These are phyloP conservation scores for Sclerotinia trifoliorum DNA, from an alignment of 2,329 filamentous ascomycete genomes.

Conservation along the genomic window DNA sequence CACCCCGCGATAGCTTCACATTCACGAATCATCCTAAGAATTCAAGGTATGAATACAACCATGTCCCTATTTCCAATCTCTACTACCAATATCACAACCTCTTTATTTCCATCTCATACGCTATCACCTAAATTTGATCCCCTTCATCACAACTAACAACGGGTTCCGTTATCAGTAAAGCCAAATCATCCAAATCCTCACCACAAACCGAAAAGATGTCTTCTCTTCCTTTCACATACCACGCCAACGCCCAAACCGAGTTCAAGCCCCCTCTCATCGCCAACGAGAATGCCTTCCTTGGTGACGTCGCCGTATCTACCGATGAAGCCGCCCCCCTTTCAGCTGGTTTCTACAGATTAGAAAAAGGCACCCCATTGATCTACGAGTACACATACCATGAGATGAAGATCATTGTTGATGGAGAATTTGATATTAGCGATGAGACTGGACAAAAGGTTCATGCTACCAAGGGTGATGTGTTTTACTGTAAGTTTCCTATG, in stretches of 20 bases:
- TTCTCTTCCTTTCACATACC: slow-evolving; percentile 44
- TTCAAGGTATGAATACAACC: slow-evolving; percentile 26
- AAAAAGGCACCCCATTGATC: slow-evolving; percentile 60
- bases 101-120: not conserved
- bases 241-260: slow-evolving; percentile 51
- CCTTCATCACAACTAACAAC: slow-evolving; percentile 33
- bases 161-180: slow-evolving; percentile 39
- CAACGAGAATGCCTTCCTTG: slow-evolving; percentile 62
- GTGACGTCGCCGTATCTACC: slow-evolving; percentile 51
- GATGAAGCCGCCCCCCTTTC: slow-evolving; percentile 55
- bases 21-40: slow-evolving; percentile 20
- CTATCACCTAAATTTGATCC: not conserved
- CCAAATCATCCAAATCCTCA: slow-evolving; percentile 29
- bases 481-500: slow-evolving; percentile 47
- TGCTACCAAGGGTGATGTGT: slow-evolving; percentile 59
- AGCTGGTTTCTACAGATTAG: slow-evolving; percentile 59
- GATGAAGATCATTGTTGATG: slow-evolving; percentile 67
- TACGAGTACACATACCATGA: slow-evolving; percentile 65
- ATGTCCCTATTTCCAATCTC: not conserved
- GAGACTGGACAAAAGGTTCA: slow-evolving; percentile 58
- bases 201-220: slow-evolving; percentile 28
- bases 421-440: slow-evolving; percentile 59
- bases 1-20: slow-evolving; percentile 20
- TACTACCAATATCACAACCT: not conserved
- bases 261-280: slow-evolving; percentile 62